Base-by-base conservation (phyloP, 345 rosid genomes). In the Hevea brasiliensis region DNA sequence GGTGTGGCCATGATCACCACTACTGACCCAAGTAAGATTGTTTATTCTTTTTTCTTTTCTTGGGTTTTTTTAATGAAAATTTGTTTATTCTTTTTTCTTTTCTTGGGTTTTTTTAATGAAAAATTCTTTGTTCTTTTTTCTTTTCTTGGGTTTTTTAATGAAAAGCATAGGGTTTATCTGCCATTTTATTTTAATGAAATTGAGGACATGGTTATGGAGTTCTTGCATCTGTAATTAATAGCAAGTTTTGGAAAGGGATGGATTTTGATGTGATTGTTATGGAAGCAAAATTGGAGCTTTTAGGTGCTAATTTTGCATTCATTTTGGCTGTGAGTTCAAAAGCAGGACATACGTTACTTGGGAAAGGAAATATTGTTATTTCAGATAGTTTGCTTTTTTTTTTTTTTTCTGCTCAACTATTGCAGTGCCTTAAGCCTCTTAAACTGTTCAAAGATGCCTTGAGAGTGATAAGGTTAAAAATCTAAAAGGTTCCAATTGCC, bases 1-100 rank as follows among this genome's bases (percentile, higher is more conserved):
- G 99, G 98, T 40, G 94, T 89, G 54, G 99, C 94, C 65, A 89
- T 85, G 89, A 91, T 92, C 85, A 95, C 99, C 70, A 89, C 98
- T 61, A 87, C 94, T 8, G 94, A 95, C 75, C 99, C 99, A 81
- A 92, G 99, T 95, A 88, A 89, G 98, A 74, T 42, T 29, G 35
- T 44, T 40, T 24, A 13, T 15, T 24, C 32, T 10, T 42, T 57
- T 13, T 17, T 54, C 12, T 58, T n/a, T 59, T 41, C 21, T 65
- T 65, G 21, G 18, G 10, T 9, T 64, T 65, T 56, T 41, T n/a
- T n/a, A n/a, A 32, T 32, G 2, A 32, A 32, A 1, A 32, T n/a
- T 42, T 29, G 35, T 44, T 40, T 24, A 13, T 15, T 24, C 32
- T 10, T 42, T 57, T 13, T 17, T 54, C 12, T 58, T n/a, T 59